A percentile compares a stretch with the other conserved stretches of the same genome.
Conservation (phyloP, 345 rosid species). For the Cardiospermum halicacabum region DNA sequence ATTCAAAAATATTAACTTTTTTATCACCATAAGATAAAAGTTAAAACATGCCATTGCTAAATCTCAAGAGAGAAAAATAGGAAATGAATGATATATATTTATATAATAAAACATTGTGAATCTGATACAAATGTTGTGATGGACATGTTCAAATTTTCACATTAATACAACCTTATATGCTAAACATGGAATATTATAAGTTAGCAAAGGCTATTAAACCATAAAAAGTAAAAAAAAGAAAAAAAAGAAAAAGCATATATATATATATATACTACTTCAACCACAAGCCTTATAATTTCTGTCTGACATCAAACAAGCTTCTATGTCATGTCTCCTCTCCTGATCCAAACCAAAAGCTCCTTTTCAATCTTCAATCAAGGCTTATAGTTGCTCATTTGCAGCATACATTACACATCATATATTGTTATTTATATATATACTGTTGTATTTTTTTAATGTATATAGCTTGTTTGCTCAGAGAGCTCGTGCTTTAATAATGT, state of each 20-base stretch:
- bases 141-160: not conserved
- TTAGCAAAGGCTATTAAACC: slow-evolving; percentile 8
- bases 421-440: too few relatives aligned
- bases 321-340: too few relatives aligned
- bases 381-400: too few relatives aligned
- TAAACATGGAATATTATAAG: not conserved
- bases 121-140: not conserved
- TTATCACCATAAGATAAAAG: too few relatives aligned
- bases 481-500: slow-evolving; percentile 54
- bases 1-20: too few relatives aligned
- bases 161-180: not conserved
- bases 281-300: not conserved
- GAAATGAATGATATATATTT: not conserved
- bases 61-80: not conserved
- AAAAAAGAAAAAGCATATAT: not conserved
- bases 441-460: too few relatives aligned
- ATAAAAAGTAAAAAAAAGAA: too few relatives aligned
- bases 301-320: not conserved
- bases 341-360: not conserved
- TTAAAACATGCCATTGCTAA: too few relatives aligned
- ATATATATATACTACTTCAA: not conserved
- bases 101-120: not conserved
- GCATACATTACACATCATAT: too few relatives aligned
- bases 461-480: slow-evolving; percentile 4
- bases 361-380: not conserved